Evolutionary conservation across 2,329 filamentous ascomycete genomes (phyloP), one percentile per base, ranked within the genome.

Genomic region (Ascochyta clinopodiicola): DNA sequence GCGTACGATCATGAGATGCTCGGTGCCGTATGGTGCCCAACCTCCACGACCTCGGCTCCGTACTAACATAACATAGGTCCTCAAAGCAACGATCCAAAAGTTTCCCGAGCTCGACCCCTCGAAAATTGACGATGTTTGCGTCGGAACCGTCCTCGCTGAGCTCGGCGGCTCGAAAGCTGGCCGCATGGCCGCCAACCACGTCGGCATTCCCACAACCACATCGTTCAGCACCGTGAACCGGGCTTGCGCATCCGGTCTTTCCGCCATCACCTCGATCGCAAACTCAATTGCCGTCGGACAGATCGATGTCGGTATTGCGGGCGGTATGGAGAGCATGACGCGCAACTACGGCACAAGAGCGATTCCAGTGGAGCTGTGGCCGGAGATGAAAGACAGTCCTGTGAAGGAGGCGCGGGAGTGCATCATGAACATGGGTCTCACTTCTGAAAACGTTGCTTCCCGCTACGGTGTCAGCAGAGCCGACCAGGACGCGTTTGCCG

Each of bases 241-340:
- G 35, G 92, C 93, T 13, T 97, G 93, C 76, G 86, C 88, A 15
- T 91, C 87, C 6, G 89, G 88, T 2, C 82, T 97, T 44, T 88
- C 91, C 64, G 88, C 89, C 24, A 88, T 97, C 45, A 88, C 91
- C 1, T 79, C 82, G 13, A 81, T 96, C 3, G 89, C 90, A 5
- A 86, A 89, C 53, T 83, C 88, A 59, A 95, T 97, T 65, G 84
- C 86, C n/a, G 81, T 84, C 0, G 92, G 90, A 1, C 84, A 85
- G 64, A 89, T 94, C 46, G 84, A 87, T 59, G 81, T 82, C 0
- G 93, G 91, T 56, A 86, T 97, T 59, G 93, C 88, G 9, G 93
- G 90, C 2, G 93, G 93, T 27, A 96, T 96, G 90, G 93, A 97
- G 83, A 94, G 89, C 78, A 97, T 97, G 93, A 96, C 91, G 61